Percentiles rank a stretch among this genome's conserved stretches.
These are phyloP conservation scores for Boletales sp. DNA, from an alignment of 768 basidiomycete genomes.

Conservation along the genomic window DNA sequence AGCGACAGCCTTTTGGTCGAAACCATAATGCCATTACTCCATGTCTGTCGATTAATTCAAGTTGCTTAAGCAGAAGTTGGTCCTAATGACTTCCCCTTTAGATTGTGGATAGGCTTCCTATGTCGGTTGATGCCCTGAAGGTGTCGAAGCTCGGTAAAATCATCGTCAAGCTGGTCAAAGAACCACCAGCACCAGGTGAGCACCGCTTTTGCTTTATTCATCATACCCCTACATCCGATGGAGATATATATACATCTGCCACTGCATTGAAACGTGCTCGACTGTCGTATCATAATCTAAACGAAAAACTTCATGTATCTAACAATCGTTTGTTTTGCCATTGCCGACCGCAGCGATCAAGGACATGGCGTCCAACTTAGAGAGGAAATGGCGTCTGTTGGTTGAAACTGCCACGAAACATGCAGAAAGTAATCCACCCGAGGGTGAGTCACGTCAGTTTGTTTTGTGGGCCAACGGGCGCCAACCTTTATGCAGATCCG, in stretches of 20 bases:
- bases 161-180: slow-evolving; percentile 72
- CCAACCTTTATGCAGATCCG: slow-evolving; percentile 38
- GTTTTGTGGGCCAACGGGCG: slow-evolving; percentile 22
- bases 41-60: slow-evolving; percentile 65
- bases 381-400: slow-evolving; percentile 75
- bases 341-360: slow-evolving; percentile 69
- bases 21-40: slow-evolving; percentile 82
- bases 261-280: slow-evolving; percentile 27
- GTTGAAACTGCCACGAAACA: slow-evolving; percentile 50
- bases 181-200: slow-evolving; percentile 80
- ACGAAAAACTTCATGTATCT: slow-evolving; percentile 54
- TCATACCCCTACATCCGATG: slow-evolving; percentile 20
- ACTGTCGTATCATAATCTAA: slow-evolving; percentile 33
- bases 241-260: slow-evolving; percentile 28
- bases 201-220: slow-evolving; percentile 20
- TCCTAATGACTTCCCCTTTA: slow-evolving; percentile 20
- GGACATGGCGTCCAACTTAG: slow-evolving; percentile 89
- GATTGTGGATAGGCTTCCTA: slow-evolving; percentile 83
- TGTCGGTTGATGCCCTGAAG: slow-evolving; percentile 65
- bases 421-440: slow-evolving; percentile 40
- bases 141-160: slow-evolving; percentile 77
- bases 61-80: slow-evolving; percentile 3
- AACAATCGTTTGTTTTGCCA: slow-evolving; percentile 48
- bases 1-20: slow-evolving; percentile 55
- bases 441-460: slow-evolving; percentile 73